A percentile compares a stretch with the other conserved stretches of the same genome.
Evolutionary conservation across 225 moss, liverwort and hornwort species (phyloP).

Genomic region (Pseudisothecium myosuroides): DNA sequence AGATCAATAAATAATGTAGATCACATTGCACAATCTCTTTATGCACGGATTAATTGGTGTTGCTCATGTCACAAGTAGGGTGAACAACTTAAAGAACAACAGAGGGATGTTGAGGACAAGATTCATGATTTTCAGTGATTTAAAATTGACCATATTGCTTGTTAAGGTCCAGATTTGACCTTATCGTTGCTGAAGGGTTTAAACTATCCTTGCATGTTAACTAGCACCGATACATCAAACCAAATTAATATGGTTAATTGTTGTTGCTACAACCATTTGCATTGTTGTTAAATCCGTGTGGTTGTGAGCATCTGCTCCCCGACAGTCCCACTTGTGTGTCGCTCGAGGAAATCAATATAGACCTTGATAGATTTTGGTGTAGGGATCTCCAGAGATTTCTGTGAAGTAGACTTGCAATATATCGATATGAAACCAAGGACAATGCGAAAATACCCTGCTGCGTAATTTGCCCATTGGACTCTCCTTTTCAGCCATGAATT

Average conservation of each 20-base stretch:
- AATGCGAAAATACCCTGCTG: background rate
- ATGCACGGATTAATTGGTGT: too few relatives aligned
- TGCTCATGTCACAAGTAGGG: background rate
- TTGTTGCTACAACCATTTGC: too few relatives aligned
- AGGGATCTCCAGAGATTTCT: background rate
- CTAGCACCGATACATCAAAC: too few relatives aligned
- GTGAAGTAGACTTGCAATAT: background rate
- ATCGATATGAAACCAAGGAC: background rate
- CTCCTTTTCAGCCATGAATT: background rate
- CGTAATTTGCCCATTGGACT: background rate
- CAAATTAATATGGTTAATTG: too few relatives aligned
- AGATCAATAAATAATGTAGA: background rate
- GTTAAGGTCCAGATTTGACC: too few relatives aligned
- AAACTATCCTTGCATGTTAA: too few relatives aligned
- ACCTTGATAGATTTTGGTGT: too few relatives aligned
- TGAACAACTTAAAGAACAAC: background rate
- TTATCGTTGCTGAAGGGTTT: too few relatives aligned
- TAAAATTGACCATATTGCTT: background rate
- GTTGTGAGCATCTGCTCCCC: too few relatives aligned
- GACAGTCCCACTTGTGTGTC: too few relatives aligned
- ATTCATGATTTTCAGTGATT: background rate
- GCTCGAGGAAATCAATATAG: too few relatives aligned
- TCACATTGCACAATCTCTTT: background rate
- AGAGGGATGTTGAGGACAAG: background rate
- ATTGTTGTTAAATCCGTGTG: too few relatives aligned